Base-by-base conservation (phyloP, 805 yeast genomes). In the Cyberlindnera nakhonratchasimensis region DNA sequence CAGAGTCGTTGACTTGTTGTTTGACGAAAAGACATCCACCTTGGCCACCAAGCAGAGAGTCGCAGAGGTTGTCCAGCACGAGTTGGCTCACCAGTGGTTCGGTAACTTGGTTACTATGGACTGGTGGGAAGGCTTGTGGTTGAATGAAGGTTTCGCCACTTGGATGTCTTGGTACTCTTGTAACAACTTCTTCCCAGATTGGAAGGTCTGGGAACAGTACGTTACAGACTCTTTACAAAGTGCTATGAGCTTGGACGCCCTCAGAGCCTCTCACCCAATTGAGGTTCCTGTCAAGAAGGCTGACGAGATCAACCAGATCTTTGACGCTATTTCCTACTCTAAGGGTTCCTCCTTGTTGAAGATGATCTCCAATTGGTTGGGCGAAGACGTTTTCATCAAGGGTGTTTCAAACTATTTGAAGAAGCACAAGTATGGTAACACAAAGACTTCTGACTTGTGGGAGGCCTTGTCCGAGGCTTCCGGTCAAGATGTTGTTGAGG, bases 71-170 rank as follows among this genome's bases (percentile, higher is more conserved):
- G 89, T 86, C 34, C 86, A 82, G 68, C 95, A 86, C 67, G 95
- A 86, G 67, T 74, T 86, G 67, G 93, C 95, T 37, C 95, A 86
- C 64, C 95, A 86, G 69, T 86, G 95, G 95, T 86, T 86, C 57
- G 95, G 95, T 60, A 82, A 86, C 64, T 72, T 86, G 65, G 95
- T 86, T 46, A 86, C 95, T 41, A 86, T 86, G 95, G 90, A 85
- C 58, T 86, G 87, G 82, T 86, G 95, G 95, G 87, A 84, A 64
- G 91, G 87, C 51, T 74, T 86, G 57, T 86, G 93, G 91, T 74
- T 86, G 55, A 86, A 86, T 61, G 95, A 86, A 68, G 91, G 93
- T 34, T 86, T 86, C 54, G 95, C 95, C 37, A 86, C 95, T 40
- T 86, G 91, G 87, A 84, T 83, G 83, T 85, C 91, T 5, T 86